Conservation (phyloP, 2,329 filamentous ascomycete genomes). For the Calonectria leucothoes region DNA sequence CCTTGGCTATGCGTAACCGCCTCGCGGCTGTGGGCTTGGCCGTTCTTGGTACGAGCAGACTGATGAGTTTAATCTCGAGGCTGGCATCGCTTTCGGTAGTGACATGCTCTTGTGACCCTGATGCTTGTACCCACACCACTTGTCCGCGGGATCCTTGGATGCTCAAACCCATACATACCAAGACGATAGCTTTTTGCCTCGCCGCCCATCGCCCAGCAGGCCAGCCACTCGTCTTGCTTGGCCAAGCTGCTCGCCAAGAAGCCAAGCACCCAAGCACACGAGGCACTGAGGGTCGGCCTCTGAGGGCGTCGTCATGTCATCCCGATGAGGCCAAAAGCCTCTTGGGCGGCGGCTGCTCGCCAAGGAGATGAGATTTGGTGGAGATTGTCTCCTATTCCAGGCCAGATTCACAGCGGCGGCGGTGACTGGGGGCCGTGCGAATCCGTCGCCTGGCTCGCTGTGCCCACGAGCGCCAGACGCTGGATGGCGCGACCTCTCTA, state of each 20-base stretch:
- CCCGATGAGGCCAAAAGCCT: neutral
- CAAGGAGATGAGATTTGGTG: slow-evolving; percentile 36
- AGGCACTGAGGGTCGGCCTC: neutral
- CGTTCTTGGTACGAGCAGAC: neutral
- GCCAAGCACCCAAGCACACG: slow-evolving; percentile 3
- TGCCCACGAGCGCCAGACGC: neutral
- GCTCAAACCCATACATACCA: neutral
- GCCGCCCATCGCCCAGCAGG: neutral
- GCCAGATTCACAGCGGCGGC: slow-evolving; percentile 11
- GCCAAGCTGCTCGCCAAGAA: neutral
- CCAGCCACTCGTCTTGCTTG: neutral
- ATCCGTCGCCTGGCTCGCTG: neutral
- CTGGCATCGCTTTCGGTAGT: slow-evolving; percentile 5
- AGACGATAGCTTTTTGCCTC: neutral
- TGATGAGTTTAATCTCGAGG: slow-evolving; percentile 15
- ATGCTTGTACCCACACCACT: neutral
- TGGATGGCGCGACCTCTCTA: neutral
- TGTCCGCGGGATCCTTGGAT: neutral
- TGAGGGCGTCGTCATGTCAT: slow-evolving; percentile 21
- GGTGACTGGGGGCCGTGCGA: slow-evolving; percentile 31
- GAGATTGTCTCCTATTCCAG: slow-evolving; percentile 43
- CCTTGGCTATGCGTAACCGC: neutral
- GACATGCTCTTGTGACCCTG: slow-evolving; percentile 5
- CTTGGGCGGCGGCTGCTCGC: slow-evolving; percentile 12
- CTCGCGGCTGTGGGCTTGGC: slow-evolving; percentile 11